Evolutionary conservation across 2,329 filamentous ascomycete genomes (phyloP), one percentile per base, ranked within the genome.

Genomic region (Aspergillus bombycis): DNA sequence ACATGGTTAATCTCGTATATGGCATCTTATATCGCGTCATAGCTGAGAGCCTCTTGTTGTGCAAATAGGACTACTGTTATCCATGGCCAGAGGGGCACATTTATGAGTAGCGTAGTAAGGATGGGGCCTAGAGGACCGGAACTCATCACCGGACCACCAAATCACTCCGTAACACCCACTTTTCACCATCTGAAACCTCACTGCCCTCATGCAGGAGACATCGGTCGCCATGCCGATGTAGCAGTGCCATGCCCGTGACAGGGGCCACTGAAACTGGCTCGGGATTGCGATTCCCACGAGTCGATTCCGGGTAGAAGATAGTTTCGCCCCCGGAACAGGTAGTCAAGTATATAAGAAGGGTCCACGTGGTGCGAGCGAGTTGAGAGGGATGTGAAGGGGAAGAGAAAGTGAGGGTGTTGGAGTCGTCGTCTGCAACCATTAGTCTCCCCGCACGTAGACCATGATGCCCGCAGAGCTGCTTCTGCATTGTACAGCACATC

Each of bases 91-190:
- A 57, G 11, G 26, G 11, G 26, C 21, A 26, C 26, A n/a, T 9
- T 4, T 4, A 14, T 34, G 23, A 48, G 43, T 19, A 28, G 38
- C 10, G 30, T 14, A n/a, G 34, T 28, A 54, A 16, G 32, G 5
- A 48, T 12, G 16, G 19, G 32, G n/a, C 9, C 21, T 50, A 23
- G 32, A 38, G 38, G 19, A 10, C 9, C 23, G 14, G 12, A 16
- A 19, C 57, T 76, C 66, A 80, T 63, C 76, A 70, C 41, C 66
- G 71, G 58, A 82, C 80, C 36, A 82, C 79, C 48, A 97, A 78
- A 81, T 97, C 94, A 66, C 91, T 96, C 68, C 93, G 83, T 64
- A 97, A 85, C 64, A 97, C 89, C 93, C 93, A 97, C 78, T 97
- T 97, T 80, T 96, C 92, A 11, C 93, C 93, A 48, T 85, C 83